A percentile compares a stretch with the other conserved stretches of the same genome.
Conservation (phyloP, 2,329 filamentous ascomycete species). For the Cercospora beticola region DNA sequence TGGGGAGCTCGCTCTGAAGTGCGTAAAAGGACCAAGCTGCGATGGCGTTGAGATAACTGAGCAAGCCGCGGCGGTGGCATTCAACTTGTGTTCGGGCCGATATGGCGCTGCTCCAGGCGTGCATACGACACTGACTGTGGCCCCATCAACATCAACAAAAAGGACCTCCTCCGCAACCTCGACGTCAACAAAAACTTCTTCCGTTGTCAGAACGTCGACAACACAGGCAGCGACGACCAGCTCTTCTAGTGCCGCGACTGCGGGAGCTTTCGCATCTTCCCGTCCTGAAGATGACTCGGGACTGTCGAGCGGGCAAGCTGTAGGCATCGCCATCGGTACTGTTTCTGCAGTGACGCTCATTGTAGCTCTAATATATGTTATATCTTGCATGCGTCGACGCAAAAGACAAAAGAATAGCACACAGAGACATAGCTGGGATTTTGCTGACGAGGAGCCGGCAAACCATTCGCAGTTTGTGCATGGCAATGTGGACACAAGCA, state of each 20-base stretch:
- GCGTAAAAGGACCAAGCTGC: slow-evolving; percentile 14
- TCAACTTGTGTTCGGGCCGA: slow-evolving; percentile 32
- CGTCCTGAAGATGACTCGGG: slow-evolving; percentile 4
- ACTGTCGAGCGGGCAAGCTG: slow-evolving; percentile 36
- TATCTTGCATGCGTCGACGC: slow-evolving; percentile 27
- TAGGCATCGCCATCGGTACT: slow-evolving; percentile 36
- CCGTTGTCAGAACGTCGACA: neutral
- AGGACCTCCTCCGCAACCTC: neutral
- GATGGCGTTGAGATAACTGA: neutral
- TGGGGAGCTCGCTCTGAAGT: slow-evolving; percentile 37
- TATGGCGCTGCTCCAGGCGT: slow-evolving; percentile 29
- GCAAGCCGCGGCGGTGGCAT: slow-evolving; percentile 20
- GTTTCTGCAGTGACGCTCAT: slow-evolving; percentile 32
- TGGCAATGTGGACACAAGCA: neutral
- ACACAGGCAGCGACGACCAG: neutral
- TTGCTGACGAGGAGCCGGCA: slow-evolving; percentile 35
- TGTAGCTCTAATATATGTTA: slow-evolving; percentile 27
- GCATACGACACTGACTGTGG: slow-evolving; percentile 25
- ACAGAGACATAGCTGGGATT: slow-evolving; percentile 35
- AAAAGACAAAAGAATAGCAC: slow-evolving; percentile 16
- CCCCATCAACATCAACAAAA: slow-evolving; percentile 2
- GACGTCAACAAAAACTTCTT: neutral
- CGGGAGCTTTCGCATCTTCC: slow-evolving; percentile 10
- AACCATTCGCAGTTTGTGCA: slow-evolving; percentile 26
- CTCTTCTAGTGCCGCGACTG: neutral